Conservation (phyloP, 2,329 filamentous ascomycete genomes). For the Grosmannia huntii region DNA sequence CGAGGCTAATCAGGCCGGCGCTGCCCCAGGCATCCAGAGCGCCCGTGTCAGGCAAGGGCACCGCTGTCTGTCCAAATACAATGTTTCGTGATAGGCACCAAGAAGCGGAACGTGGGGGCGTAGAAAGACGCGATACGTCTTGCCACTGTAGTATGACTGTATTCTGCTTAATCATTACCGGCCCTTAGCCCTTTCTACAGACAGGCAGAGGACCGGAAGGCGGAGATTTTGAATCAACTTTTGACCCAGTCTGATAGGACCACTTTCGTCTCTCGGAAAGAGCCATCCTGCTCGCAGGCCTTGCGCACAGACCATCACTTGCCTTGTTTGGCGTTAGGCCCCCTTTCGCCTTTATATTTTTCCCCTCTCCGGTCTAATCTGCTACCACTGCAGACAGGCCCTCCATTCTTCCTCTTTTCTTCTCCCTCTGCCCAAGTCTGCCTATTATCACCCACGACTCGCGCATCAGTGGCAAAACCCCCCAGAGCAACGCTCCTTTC, state of each 20-base stretch:
- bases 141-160: not conserved
- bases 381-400: not conserved
- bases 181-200: not conserved
- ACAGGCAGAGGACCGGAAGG: not conserved
- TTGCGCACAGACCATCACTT: constrained; percentile 1
- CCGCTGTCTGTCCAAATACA: not conserved
- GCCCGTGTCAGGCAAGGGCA: not conserved
- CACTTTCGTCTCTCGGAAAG: not conserved
- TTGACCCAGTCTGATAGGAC: not conserved
- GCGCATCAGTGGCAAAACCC: not conserved
- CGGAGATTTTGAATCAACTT: not conserved
- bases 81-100: not conserved
- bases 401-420: not conserved
- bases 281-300: not conserved
- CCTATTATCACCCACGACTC: not conserved
- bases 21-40: not conserved
- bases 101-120: not conserved
- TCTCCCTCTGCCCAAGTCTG: not conserved
- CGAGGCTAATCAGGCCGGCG: not conserved
- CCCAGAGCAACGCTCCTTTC: not conserved
- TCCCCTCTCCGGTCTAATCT: constrained; percentile 6
- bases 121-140: not conserved
- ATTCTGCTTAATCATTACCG: not conserved
- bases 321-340: not conserved
- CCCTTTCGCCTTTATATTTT: constrained; percentile 10